Conservation (phyloP, 495 filamentous ascomycete species). For the Xylaria scruposa region DNA sequence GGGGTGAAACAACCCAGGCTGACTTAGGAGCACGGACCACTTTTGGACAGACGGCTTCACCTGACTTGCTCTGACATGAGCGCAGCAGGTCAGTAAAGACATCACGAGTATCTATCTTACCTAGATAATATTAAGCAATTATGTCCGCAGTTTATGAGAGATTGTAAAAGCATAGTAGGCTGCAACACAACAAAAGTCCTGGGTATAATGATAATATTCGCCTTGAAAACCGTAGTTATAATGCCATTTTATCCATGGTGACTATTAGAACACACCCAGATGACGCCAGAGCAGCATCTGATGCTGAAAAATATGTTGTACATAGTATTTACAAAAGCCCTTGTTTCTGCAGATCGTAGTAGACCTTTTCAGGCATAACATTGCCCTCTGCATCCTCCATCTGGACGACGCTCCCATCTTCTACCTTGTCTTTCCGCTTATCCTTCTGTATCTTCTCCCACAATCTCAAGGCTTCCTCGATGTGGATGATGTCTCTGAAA, state of each 20-base stretch:
- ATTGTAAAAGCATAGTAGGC: too few species aligned
- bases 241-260: neutral
- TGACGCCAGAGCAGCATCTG: too few species aligned
- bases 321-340: slow-evolving; percentile 62
- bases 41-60: neutral
- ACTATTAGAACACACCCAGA: neutral
- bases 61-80: too few species aligned
- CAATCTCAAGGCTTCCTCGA: slow-evolving; percentile 83
- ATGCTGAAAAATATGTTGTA: neutral
- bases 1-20: too few species aligned
- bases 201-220: neutral
- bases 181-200: neutral
- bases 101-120: too few species aligned
- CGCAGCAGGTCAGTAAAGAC: too few species aligned
- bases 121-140: too few species aligned
- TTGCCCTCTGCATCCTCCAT: slow-evolving; percentile 99
- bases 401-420: slow-evolving; percentile 84
- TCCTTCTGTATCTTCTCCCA: slow-evolving; percentile 95
- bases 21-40: neutral
- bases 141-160: too few species aligned
- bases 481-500: slow-evolving; percentile 92
- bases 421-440: slow-evolving; percentile 76
- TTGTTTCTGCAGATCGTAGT: slow-evolving; percentile 81
- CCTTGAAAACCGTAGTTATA: neutral
- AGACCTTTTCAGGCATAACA: slow-evolving; percentile 98